A percentile compares a stretch with the other conserved stretches of the same genome.
phyloP scores from a whole-genome alignment of 495 filamentous ascomycete genomes.

The Daldinia loculata region DNA sequence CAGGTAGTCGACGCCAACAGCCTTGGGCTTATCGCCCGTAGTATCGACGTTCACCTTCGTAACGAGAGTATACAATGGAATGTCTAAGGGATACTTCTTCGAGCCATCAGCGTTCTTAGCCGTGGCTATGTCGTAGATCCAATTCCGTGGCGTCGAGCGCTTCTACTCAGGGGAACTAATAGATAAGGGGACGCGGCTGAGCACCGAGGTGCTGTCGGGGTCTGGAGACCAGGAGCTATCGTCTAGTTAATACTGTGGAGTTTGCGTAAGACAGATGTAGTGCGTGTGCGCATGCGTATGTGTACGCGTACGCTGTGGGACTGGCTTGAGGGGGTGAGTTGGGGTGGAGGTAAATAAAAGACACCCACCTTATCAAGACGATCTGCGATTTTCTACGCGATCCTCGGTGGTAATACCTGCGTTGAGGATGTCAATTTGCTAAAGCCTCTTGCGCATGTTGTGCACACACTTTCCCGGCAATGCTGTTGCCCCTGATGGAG shows the following conservation, averaged over 20 bases:
- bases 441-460: neutral
- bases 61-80: constrained; percentile 67
- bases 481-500: constrained; percentile 2
- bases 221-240: constrained; percentile 51
- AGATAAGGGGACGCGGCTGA: constrained; percentile 64
- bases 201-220: constrained; percentile 23
- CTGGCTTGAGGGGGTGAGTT: constrained; percentile 35
- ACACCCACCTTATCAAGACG: constrained; percentile 14
- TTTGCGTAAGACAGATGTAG: neutral
- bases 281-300: constrained; percentile 8
- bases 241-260: constrained; percentile 49
- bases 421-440: constrained; percentile 5
- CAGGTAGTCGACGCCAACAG: constrained; percentile 71
- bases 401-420: constrained; percentile 16
- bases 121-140: constrained; percentile 60
- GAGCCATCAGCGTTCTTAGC: constrained; percentile 60
- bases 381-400: constrained; percentile 5
- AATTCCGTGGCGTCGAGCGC: constrained; percentile 64
- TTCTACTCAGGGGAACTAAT: constrained; percentile 50
- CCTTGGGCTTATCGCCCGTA: constrained; percentile 54
- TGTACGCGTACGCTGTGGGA: constrained; percentile 14
- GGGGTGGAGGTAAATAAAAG: neutral
- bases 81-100: constrained; percentile 65
- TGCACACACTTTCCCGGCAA: constrained; percentile 10
- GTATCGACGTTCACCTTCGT: constrained; percentile 67